A percentile compares a stretch with the other conserved stretches of the same genome.
phyloP scores from a whole-genome alignment of 805 yeast species.

The Cyberlindnera xishuangbannaensis region DNA sequence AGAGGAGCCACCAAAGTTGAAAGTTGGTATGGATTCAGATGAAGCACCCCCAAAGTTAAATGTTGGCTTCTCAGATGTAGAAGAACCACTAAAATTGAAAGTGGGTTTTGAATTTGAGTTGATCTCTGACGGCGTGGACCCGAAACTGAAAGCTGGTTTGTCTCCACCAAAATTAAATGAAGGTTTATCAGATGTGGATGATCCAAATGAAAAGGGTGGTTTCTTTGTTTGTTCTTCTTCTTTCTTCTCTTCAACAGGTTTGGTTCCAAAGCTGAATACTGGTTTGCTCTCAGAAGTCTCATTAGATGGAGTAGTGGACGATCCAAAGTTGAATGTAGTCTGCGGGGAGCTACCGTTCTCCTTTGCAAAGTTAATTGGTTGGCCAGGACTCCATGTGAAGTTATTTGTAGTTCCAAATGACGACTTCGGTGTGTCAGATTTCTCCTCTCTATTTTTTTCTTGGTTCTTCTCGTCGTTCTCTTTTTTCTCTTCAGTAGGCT shows the following conservation, averaged over 20 bases:
- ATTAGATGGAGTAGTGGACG: neutral
- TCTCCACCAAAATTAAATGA: conserved; percentile 22
- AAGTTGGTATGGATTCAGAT: conserved; percentile 20
- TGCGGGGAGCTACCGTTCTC: conserved; percentile 19
- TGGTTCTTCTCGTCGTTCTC: conserved; percentile 7
- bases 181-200: conserved; percentile 10
- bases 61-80: conserved; percentile 12
- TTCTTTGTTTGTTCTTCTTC: conserved; percentile 1
- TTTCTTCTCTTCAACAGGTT: neutral
- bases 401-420: conserved; percentile 9
- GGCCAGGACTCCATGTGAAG: conserved; percentile 23
- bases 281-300: conserved; percentile 4
- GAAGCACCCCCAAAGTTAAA: conserved; percentile 10
- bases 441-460: conserved; percentile 7
- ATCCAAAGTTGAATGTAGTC: conserved; percentile 9
- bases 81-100: conserved; percentile 26
- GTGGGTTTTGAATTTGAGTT: conserved; percentile 19
- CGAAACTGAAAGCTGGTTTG: conserved; percentile 11
- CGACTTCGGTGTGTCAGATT: conserved; percentile 6
- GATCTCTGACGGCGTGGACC: neutral
- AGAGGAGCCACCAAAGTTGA: conserved; percentile 21
- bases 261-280: conserved; percentile 1
- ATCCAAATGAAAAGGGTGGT: conserved; percentile 5
- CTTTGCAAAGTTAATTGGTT: conserved; percentile 14
- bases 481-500: conserved; percentile 8